phyloP scores from a whole-genome alignment of 768 basidiomycete species.

The Porpolomopsis calyptriformis region DNA sequence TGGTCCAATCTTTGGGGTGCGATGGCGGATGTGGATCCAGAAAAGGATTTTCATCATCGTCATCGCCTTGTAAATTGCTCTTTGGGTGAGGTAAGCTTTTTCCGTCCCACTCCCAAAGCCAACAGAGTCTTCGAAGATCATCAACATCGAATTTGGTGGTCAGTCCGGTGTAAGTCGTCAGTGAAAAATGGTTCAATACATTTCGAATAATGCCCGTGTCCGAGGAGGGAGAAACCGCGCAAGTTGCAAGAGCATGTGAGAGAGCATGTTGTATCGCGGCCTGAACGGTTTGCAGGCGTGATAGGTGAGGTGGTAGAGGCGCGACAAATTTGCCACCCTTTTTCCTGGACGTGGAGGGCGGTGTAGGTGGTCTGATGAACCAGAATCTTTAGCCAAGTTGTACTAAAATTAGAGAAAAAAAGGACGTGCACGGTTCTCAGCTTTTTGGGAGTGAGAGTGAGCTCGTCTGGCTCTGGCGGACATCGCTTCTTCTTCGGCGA shows the following conservation, averaged over 20 bases:
- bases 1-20: constrained; percentile 56
- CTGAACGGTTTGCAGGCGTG: constrained; percentile 53
- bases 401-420: not conserved
- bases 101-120: constrained; percentile 85
- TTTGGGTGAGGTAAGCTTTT: constrained; percentile 24
- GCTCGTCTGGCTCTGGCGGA: constrained; percentile 39
- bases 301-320: constrained; percentile 45
- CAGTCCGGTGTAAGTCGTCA: constrained; percentile 59
- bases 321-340: constrained; percentile 16
- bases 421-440: constrained; percentile 43
- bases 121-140: constrained; percentile 68
- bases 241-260: constrained; percentile 77
- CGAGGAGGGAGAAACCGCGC: constrained; percentile 63
- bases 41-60: constrained; percentile 62
- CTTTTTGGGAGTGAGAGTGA: constrained; percentile 57
- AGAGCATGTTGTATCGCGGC: constrained; percentile 71
- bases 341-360: constrained; percentile 39
- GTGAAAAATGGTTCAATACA: constrained; percentile 67
- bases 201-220: constrained; percentile 69
- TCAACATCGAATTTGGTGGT: constrained; percentile 52
- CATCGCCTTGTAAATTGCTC: not conserved
- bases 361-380: constrained; percentile 43
- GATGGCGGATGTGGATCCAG: constrained; percentile 30
- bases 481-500: constrained; percentile 65
- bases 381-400: constrained; percentile 4